Conservation (phyloP, 306 rosid genomes). For the Erythrophleum fordii region DNA sequence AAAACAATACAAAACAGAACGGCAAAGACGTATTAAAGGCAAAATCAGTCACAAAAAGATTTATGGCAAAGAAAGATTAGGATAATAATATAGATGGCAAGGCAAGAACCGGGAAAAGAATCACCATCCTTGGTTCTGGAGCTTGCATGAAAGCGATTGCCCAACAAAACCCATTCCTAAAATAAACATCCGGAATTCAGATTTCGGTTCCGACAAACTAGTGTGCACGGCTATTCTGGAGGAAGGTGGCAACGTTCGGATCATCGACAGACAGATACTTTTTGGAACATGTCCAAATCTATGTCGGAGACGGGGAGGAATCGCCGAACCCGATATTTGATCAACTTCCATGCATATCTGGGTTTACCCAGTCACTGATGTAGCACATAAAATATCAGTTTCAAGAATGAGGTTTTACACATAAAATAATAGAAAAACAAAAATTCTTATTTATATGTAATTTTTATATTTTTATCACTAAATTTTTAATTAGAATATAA, state of each 20-base stretch:
- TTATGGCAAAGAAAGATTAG: background rate
- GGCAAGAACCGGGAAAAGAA: background rate
- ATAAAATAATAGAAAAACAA: background rate
- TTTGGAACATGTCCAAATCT: constrained; percentile 22
- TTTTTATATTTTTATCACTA: too few relatives aligned
- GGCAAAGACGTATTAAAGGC: background rate
- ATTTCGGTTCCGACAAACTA: constrained; percentile 18
- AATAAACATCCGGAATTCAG: constrained; percentile 63
- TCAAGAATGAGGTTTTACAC: background rate
- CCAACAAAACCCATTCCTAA: constrained; percentile 83
- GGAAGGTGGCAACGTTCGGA: constrained; percentile 14
- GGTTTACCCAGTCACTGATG: background rate
- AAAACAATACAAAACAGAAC: background rate
- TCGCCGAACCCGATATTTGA: constrained; percentile 18
- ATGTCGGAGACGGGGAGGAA: constrained; percentile 25
- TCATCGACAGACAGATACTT: constrained; percentile 9
- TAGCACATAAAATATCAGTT: background rate
- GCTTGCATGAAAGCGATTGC: constrained; percentile 60
- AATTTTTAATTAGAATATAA: too few relatives aligned
- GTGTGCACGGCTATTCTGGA: background rate
- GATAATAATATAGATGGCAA: background rate
- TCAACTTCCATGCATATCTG: constrained; percentile 35
- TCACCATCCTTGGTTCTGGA: constrained; percentile 80
- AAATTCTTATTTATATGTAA: too few relatives aligned
- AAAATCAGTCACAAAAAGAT: background rate